Conservation (phyloP, 768 basidiomycete genomes). For the Kwoniella dendrophila region DNA sequence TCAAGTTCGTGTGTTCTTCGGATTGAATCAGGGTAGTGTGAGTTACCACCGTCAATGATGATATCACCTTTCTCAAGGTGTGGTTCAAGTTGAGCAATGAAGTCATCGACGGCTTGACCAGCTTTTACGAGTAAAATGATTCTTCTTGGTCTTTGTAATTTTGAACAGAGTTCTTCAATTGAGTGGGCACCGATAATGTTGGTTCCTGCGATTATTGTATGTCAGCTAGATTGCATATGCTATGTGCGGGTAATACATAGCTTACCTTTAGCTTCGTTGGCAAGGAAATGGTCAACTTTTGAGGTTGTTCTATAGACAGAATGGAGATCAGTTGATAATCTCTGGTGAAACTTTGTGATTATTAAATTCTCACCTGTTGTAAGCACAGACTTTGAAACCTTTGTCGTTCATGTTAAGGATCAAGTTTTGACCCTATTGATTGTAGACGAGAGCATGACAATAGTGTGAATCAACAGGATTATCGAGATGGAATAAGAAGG, state of each 20-base stretch:
- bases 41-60: conserved; percentile 99
- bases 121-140: conserved; percentile 99
- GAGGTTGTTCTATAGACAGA: conserved; percentile 64
- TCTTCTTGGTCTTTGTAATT: conserved; percentile 94
- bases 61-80: conserved; percentile 94
- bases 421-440: conserved; percentile 82
- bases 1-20: conserved; percentile 92
- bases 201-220: no score
- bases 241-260: conserved; percentile 13
- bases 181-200: conserved; percentile 94
- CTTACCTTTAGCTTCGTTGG: conserved; percentile 95
- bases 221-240: not conserved
- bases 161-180: conserved; percentile 81
- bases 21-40: conserved; percentile 97
- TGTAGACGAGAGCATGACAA: not conserved
- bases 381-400: conserved; percentile 93
- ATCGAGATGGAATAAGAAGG: conserved; percentile 24
- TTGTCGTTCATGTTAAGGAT: conserved; percentile 99
- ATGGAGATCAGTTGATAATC: not conserved
- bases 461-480: not conserved
- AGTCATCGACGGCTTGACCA: conserved; percentile 90
- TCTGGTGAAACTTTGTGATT: not conserved
- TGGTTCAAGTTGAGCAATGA: conserved; percentile 85
- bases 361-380: conserved; percentile 68
- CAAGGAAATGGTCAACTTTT: conserved; percentile 95